Percentiles rank a stretch among this genome's conserved stretches.
Evolutionary conservation across 2,329 filamentous ascomycete genomes (phyloP).

Genomic region (Aureobasidium leucospermi): DNA sequence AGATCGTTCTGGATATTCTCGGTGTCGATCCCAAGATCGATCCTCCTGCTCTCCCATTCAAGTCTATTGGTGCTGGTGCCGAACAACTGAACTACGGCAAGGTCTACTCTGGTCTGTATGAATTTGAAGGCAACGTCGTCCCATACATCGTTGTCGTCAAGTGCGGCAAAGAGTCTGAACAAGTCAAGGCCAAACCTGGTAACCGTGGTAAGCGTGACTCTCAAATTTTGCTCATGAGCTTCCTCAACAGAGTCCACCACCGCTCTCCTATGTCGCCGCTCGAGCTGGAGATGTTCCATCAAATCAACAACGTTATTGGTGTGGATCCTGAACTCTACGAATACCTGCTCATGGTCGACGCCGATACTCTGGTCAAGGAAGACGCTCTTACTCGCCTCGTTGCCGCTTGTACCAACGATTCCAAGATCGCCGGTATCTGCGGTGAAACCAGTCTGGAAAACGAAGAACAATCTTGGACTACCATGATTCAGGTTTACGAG

Average conservation of each 20-base stretch:
- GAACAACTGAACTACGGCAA: slow-evolving; percentile 98
- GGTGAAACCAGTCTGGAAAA: slow-evolving; percentile 96
- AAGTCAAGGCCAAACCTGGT: slow-evolving; percentile 82
- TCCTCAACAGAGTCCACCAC: slow-evolving; percentile 96
- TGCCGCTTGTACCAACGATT: slow-evolving; percentile 84
- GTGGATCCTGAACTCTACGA: slow-evolving; percentile 97
- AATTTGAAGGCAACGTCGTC: slow-evolving; percentile 95
- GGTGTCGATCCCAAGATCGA: slow-evolving; percentile 96
- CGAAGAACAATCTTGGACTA: slow-evolving; percentile 93
- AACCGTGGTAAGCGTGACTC: slow-evolving; percentile 99
- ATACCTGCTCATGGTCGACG: slow-evolving; percentile 94
- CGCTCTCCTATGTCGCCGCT: slow-evolving; percentile 89
- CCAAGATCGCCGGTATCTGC: slow-evolving; percentile 94
- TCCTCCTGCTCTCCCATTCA: slow-evolving; percentile 87
- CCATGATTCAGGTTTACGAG: slow-evolving; percentile 99
- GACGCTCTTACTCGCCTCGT: slow-evolving; percentile 90
- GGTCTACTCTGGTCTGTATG: slow-evolving; percentile 95
- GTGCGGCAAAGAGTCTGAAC: slow-evolving; percentile 93
- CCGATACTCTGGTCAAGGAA: slow-evolving; percentile 87
- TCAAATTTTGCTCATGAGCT: slow-evolving; percentile 91
- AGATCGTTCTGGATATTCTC: slow-evolving; percentile 94
- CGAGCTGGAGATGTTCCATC: slow-evolving; percentile 96
- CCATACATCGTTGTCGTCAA: slow-evolving; percentile 95
- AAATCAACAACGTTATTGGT: slow-evolving; percentile 98
- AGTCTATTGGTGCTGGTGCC: slow-evolving; percentile 78